phyloP scores from a whole-genome alignment of 1,284 basidiomycete species.

The Peniophora sp. region DNA sequence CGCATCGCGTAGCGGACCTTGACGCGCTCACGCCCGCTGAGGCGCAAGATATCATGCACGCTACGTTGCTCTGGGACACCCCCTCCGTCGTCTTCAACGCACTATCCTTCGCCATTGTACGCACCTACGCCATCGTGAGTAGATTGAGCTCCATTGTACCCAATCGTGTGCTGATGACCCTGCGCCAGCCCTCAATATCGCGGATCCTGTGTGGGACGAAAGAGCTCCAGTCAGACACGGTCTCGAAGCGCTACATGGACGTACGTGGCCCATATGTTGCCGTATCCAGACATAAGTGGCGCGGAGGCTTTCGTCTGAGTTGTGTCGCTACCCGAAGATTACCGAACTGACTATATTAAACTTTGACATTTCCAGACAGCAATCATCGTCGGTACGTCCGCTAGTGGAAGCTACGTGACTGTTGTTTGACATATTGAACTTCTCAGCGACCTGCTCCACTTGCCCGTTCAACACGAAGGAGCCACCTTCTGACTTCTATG shows the following conservation, averaged over 20 bases:
- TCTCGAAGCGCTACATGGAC: conserved; percentile 36
- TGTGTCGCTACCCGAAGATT: too few relatives aligned
- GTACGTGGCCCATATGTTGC: conserved; percentile 20
- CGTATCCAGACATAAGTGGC: not conserved
- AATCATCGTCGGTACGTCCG: too few relatives aligned
- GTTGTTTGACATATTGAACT: too few relatives aligned
- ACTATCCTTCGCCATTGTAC: conserved; percentile 37
- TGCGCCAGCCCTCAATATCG: conserved; percentile 33
- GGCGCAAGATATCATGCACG: conserved; percentile 31
- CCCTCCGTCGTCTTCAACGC: conserved; percentile 29
- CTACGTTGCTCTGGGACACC: conserved; percentile 31
- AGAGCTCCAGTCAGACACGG: conserved; percentile 25
- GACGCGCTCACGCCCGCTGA: conserved; percentile 30
- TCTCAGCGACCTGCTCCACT: too few relatives aligned
- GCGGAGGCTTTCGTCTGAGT: too few relatives aligned
- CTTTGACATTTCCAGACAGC: too few relatives aligned
- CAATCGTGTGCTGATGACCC: not conserved
- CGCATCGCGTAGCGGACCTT: conserved; percentile 14
- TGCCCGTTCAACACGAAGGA: too few relatives aligned
- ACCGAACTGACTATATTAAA: too few relatives aligned
- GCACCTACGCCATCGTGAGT: conserved; percentile 37
- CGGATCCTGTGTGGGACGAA: conserved; percentile 29
- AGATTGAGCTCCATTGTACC: not conserved
- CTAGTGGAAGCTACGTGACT: too few relatives aligned
- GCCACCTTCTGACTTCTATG: too few relatives aligned